These are phyloP conservation scores for Elsinoe necatrix DNA, from an alignment of 2,329 filamentous ascomycete species.

Conservation along the genomic window DNA sequence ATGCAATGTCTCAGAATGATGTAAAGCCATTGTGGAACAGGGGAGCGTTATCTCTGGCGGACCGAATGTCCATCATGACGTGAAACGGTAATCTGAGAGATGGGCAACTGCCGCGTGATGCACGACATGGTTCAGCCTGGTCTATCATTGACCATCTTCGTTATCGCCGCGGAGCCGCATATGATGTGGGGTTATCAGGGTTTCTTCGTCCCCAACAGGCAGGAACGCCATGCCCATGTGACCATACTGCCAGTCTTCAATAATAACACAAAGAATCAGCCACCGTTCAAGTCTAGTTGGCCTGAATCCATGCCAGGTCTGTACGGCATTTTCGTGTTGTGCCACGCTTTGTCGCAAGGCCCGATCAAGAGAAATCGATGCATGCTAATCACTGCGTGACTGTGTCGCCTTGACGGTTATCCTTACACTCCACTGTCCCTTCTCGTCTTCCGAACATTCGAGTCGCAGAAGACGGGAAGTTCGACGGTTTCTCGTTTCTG, in stretches of 20 bases:
- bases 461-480: background rate
- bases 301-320: too few relatives aligned
- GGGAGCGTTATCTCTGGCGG: slow-evolving; percentile 8
- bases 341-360: too few relatives aligned
- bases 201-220: background rate
- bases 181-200: background rate
- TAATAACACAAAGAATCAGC: too few relatives aligned
- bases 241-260: too few relatives aligned
- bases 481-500: background rate
- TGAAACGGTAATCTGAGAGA: slow-evolving; percentile 6
- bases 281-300: too few relatives aligned
- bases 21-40: slow-evolving; percentile 10
- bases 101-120: slow-evolving; percentile 10
- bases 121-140: slow-evolving; percentile 5
- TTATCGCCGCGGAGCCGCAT: background rate
- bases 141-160: background rate
- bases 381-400: too few relatives aligned
- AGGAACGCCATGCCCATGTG: too few relatives aligned
- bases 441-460: background rate
- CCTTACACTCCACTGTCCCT: background rate
- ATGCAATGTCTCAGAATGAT: slow-evolving; percentile 11
- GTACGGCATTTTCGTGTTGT: too few relatives aligned
- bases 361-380: too few relatives aligned
- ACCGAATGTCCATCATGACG: slow-evolving; percentile 10
- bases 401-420: too few relatives aligned